Evolutionary conservation across 2,329 filamentous ascomycete species (phyloP).

Genomic region (Fusarium liriodendri): DNA sequence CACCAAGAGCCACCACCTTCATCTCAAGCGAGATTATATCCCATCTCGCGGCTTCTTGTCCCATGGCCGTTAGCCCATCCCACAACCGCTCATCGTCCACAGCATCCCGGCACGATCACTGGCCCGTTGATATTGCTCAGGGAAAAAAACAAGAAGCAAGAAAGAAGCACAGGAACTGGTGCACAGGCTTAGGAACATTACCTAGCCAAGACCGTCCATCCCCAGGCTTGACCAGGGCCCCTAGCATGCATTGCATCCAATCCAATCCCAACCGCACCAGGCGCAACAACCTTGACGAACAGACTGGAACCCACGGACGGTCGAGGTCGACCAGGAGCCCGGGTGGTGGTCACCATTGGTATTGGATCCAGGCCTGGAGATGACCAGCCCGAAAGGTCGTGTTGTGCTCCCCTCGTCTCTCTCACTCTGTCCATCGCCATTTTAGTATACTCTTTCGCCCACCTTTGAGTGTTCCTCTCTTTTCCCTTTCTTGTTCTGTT

Average conservation of each 20-base stretch:
- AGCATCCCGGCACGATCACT: conserved; percentile 29
- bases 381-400: conserved; percentile 16
- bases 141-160: conserved; percentile 10
- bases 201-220: neutral
- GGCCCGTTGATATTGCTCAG: conserved; percentile 1
- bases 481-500: conserved; percentile 26
- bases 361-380: conserved; percentile 13
- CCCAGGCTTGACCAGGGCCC: conserved; percentile 13
- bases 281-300: conserved; percentile 20
- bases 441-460: conserved; percentile 39
- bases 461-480: conserved; percentile 18
- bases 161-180: neutral
- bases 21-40: conserved; percentile 46
- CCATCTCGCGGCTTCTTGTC: conserved; percentile 40
- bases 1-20: conserved; percentile 28
- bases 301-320: conserved; percentile 16
- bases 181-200: conserved; percentile 11
- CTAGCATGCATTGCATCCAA: neutral
- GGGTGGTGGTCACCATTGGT: conserved; percentile 12
- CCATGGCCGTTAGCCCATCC: conserved; percentile 26
- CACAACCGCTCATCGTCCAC: conserved; percentile 33
- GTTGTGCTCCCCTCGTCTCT: conserved; percentile 10
- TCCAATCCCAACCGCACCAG: conserved; percentile 12
- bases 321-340: conserved; percentile 1
- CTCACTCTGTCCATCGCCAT: conserved; percentile 12